phyloP scores from a whole-genome alignment of 2,329 filamentous ascomycete genomes.

The Aspergillus sp. region DNA sequence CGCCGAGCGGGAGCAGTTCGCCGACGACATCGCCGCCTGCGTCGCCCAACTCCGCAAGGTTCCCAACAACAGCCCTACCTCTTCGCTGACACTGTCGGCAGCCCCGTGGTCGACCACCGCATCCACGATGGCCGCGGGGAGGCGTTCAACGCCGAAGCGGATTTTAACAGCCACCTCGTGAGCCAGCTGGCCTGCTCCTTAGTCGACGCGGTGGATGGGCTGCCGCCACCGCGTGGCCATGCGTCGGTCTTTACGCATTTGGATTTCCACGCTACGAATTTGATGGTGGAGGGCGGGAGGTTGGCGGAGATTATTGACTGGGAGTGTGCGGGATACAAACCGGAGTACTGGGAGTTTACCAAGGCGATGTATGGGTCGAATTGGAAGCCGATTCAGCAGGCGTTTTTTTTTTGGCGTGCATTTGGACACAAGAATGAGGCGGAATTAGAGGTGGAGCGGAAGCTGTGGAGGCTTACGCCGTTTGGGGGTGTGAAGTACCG shows the following conservation, averaged over 20 bases:
- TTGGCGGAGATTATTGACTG: slow-evolving; percentile 27
- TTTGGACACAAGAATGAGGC: background rate
- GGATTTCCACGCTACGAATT: slow-evolving; percentile 19
- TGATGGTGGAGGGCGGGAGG: slow-evolving; percentile 16
- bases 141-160: slow-evolving; percentile 9
- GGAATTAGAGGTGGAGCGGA: background rate
- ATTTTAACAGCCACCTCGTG: background rate
- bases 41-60: slow-evolving; percentile 2
- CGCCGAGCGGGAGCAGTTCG: background rate
- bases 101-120: background rate
- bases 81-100: background rate
- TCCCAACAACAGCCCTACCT: slow-evolving; percentile 1
- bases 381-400: background rate
- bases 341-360: slow-evolving; percentile 28
- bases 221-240: background rate
- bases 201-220: background rate
- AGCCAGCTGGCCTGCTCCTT: background rate
- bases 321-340: slow-evolving; percentile 25
- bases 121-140: slow-evolving; percentile 5
- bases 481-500: background rate
- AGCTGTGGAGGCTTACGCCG: slow-evolving; percentile 5
- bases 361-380: slow-evolving; percentile 17
- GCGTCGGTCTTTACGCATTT: slow-evolving; percentile 16
- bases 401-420: background rate
- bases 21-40: background rate